Evolutionary conservation across 768 basidiomycete species (phyloP).

Genomic region (Rhodotorula graminis): DNA sequence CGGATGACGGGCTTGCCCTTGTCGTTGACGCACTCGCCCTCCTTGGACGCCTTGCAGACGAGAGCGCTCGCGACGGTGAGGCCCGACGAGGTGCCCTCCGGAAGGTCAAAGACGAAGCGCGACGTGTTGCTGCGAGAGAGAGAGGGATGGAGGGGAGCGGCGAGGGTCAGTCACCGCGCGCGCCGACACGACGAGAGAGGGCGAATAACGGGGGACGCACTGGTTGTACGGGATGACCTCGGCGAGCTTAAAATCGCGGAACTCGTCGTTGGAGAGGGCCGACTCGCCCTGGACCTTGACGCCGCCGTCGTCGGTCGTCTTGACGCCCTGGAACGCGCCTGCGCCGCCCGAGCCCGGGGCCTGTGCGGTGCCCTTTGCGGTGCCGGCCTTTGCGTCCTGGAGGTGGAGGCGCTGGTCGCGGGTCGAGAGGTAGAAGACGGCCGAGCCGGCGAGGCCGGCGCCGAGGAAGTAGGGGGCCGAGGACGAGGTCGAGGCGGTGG

Average conservation of each 20-base stretch:
- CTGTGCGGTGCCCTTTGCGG: slow-evolving; percentile 11
- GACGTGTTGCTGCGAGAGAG: slow-evolving; percentile 59
- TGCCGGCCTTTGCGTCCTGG: slow-evolving; percentile 11
- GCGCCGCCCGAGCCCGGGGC: slow-evolving; percentile 6
- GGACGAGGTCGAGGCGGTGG: slow-evolving; percentile 2
- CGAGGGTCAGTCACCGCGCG: background rate
- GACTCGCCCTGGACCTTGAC: slow-evolving; percentile 10
- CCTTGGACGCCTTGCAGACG: slow-evolving; percentile 67
- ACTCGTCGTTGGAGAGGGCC: slow-evolving; percentile 27
- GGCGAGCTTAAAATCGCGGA: slow-evolving; percentile 68
- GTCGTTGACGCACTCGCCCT: slow-evolving; percentile 55
- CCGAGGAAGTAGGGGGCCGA: slow-evolving; percentile 39
- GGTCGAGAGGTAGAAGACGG: slow-evolving; percentile 33
- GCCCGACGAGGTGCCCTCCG: slow-evolving; percentile 68
- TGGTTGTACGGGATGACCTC: slow-evolving; percentile 71
- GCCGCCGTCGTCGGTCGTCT: slow-evolving; percentile 7
- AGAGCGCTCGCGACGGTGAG: slow-evolving; percentile 75
- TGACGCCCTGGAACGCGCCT: background rate
- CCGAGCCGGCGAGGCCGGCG: slow-evolving; percentile 28
- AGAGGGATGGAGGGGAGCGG: background rate
- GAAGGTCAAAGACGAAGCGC: slow-evolving; percentile 57
- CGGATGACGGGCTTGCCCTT: slow-evolving; percentile 84
- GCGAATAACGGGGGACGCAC: slow-evolving; percentile 30
- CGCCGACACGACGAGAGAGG: too few species aligned
- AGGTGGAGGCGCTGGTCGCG: slow-evolving; percentile 1